Base-by-base conservation (phyloP, 2,329 filamentous ascomycete genomes). In the Ophiostoma quercus region DNA sequence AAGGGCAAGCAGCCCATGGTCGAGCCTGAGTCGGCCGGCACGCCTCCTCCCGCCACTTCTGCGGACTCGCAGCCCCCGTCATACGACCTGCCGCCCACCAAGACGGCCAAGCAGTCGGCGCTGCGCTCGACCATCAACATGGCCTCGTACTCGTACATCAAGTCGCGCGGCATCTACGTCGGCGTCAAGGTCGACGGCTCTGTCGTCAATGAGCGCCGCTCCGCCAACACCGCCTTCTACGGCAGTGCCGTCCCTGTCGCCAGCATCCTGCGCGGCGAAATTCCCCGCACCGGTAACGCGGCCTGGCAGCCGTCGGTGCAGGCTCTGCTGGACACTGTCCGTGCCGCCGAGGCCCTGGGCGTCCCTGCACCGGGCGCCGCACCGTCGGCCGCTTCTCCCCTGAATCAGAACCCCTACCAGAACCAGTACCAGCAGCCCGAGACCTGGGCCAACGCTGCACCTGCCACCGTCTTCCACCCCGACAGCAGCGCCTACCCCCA, bases 141-240 rank as follows among this genome's bases (percentile, higher is more conserved):
- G 75, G 82, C 83, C 2, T 82, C 84, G 22, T 84, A 84, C 71
- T 82, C 82, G 2, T 97, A 97, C 77, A 87, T 97, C 80, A 97
- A 96, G 81, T 94, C 90, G 66, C 87, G 92, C 68, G 93, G 94
- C 5, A 88, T 97, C 74, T 96, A 95, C 76, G 93, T 92, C 1
- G 92, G 92, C 39, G 86, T 96, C 0, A 90, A 94, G 75, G 84
- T 96, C 41, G 93, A 97, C 76, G 94, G 94, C 34, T 96, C 92
- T 0, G 86, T 96, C 12, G 84, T 97, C 67, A 91, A 94, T 34
- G 92, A 96, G 79, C 87, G 93, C 67, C 89, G 87, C n/a, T 92
- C 94, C 71, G 94, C 94, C 76, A 97, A 97, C 75, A 90, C 92
- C 68, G 86, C 87, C 6, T 97, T 97, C 76, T 97, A 96, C 77